Base-by-base conservation (phyloP, 306 rosid genomes). In the Lathyrus tuberosus region DNA sequence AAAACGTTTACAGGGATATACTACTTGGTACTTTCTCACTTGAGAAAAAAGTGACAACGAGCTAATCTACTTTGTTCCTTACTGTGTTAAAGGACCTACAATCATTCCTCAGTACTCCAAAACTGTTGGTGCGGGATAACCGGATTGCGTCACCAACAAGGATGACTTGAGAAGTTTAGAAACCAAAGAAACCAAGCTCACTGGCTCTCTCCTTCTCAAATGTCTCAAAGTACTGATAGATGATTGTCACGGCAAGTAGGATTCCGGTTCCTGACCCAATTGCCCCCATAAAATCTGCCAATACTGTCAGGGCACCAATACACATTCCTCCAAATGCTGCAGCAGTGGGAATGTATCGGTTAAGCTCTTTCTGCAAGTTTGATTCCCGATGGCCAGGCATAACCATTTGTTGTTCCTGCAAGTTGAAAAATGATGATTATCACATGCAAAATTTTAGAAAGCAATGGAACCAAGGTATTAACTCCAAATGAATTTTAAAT, bases 381-480 rank as follows among this genome's bases (percentile, higher is more conserved):
- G 96, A 89, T 65, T 89, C 96, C 17, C 96, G 86, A 65, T 92
- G 98, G 41, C 95, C 96, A 8, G 96, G 98, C 92, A 92, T 89
- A 61, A 89, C 96, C 96, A 92, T 92, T 87, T 87, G 96, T 89
- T 92, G 98, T 71, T 92, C 98, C 98, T 92, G 91, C n/a, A 79
- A 58, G 69, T 70, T 70, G 97, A 62, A 89, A 89, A 59, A 92
- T 92, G 79, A 89, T 92, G n/a, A 96, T 92, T 18, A 92, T 96
- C 0, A 96, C 97, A 72, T 89, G 95, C 95, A 0, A 33, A 33
- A 5, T 31, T 31, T 31, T 31, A 31, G 7, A 5, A 31, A 31
- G 35, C 5, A 5, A 4, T 31, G 5, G 1, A 31, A 4, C 26
- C 26, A 24, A 35, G 12, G 20, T 14, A 66, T 33, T 59, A 70